These are phyloP conservation scores for Flaveria brownii DNA, from an alignment of 129 eudicot species.

Conservation along the genomic window DNA sequence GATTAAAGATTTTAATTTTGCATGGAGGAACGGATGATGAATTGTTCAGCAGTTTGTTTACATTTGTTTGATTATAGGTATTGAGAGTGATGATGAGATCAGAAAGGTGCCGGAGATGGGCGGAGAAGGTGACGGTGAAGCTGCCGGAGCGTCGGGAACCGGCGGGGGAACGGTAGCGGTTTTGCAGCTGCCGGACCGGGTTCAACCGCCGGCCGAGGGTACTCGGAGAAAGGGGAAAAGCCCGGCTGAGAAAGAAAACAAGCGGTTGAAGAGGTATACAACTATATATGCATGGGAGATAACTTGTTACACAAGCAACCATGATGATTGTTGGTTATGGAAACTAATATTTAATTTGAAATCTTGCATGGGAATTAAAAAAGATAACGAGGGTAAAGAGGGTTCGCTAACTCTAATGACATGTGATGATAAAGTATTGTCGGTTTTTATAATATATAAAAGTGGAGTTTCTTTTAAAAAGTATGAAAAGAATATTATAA, in stretches of 20 bases:
- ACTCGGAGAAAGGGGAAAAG: constrained; percentile 75
- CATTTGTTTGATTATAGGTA: constrained; percentile 41
- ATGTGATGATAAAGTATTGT: background rate
- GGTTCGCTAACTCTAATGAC: too few relatives aligned
- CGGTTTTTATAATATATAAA: too few relatives aligned
- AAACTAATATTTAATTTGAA: background rate
- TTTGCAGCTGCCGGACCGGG: constrained; percentile 49
- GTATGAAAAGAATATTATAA: too few relatives aligned
- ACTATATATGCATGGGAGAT: background rate
- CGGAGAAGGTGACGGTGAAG: constrained; percentile 47
- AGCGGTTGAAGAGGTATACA: constrained; percentile 77
- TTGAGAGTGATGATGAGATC: constrained; percentile 98
- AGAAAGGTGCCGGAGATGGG: constrained; percentile 94
- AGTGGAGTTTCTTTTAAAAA: too few relatives aligned
- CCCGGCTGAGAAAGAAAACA: constrained; percentile 92
- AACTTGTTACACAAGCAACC: background rate
- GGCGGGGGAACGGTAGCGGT: constrained; percentile 54
- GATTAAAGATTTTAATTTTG: too few relatives aligned
- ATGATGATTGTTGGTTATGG: background rate
- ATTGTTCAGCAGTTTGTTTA: background rate
- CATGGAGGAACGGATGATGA: background rate
- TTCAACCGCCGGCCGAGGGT: constrained; percentile 54
- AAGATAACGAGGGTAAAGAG: too few relatives aligned
- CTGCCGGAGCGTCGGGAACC: constrained; percentile 45
- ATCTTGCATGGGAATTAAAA: background rate